A percentile compares a stretch with the other conserved stretches of the same genome.
These are phyloP conservation scores for Penicillium nucicola DNA, from an alignment of 495 filamentous ascomycete genomes.

Conservation along the genomic window DNA sequence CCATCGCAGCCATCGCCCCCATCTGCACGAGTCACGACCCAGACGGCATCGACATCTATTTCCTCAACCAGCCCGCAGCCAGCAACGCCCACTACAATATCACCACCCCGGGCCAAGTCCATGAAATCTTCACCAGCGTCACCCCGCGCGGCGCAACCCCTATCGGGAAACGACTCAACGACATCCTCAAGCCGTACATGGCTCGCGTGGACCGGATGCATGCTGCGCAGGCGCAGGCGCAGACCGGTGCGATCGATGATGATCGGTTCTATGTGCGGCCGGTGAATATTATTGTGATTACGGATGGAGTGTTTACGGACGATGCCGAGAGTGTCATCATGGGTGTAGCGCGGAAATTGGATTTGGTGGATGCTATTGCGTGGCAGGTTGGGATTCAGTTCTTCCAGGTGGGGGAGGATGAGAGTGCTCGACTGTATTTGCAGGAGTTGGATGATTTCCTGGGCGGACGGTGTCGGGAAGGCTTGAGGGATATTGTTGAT, in stretches of 20 bases:
- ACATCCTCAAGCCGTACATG: conserved; percentile 74
- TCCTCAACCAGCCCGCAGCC: conserved; percentile 64
- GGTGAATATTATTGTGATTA: conserved; percentile 91
- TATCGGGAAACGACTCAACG: conserved; percentile 67
- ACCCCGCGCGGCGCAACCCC: conserved; percentile 66
- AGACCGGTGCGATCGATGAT: background rate
- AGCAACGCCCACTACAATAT: conserved; percentile 53
- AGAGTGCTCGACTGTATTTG: conserved; percentile 59
- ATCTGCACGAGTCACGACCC: conserved; percentile 79
- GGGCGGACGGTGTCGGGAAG: conserved; percentile 43
- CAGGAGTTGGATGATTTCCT: conserved; percentile 78
- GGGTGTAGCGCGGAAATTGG: conserved; percentile 63
- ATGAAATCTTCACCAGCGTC: conserved; percentile 64
- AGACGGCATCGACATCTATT: conserved; percentile 94
- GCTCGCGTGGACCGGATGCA: conserved; percentile 36
- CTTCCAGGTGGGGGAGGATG: conserved; percentile 87
- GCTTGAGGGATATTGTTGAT: conserved; percentile 86
- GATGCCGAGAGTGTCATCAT: conserved; percentile 74
- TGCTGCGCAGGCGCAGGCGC: conserved; percentile 39
- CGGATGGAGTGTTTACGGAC: conserved; percentile 83
- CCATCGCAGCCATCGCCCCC: conserved; percentile 73
- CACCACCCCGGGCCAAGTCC: conserved; percentile 47
- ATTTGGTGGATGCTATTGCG: conserved; percentile 64
- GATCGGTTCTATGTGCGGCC: conserved; percentile 55
- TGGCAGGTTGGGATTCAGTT: conserved; percentile 96